phyloP scores from a whole-genome alignment of 768 basidiomycete species.

The Pulveroboletus sp. region DNA sequence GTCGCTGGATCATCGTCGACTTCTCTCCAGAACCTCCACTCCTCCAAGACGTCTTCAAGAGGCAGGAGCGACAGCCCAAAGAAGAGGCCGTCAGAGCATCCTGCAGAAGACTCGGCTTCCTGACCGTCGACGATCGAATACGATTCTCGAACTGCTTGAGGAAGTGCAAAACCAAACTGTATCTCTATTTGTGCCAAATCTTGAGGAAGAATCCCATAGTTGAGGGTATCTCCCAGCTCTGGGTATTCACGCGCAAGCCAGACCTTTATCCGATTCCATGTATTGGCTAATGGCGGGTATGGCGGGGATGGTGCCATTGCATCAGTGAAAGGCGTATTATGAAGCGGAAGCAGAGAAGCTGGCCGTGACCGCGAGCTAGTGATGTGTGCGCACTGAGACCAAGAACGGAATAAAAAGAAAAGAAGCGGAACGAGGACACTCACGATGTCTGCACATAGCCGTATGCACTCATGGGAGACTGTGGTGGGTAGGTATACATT shows the following conservation, averaged over 20 bases:
- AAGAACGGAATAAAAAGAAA: not conserved
- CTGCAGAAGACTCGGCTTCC: conserved; percentile 84
- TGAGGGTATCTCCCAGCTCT: conserved; percentile 92
- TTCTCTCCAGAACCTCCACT: conserved; percentile 96
- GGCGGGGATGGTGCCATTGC: conserved; percentile 33
- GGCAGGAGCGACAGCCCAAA: conserved; percentile 93
- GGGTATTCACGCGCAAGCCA: conserved; percentile 87
- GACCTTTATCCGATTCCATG: conserved; percentile 79
- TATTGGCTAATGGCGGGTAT: conserved; percentile 77
- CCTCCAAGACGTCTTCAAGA: conserved; percentile 87
- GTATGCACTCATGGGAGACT: conserved; percentile 47
- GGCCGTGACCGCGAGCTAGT: conserved; percentile 43
- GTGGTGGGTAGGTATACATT: conserved; percentile 78
- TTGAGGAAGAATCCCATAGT: conserved; percentile 78
- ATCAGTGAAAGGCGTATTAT: conserved; percentile 48
- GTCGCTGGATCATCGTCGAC: conserved; percentile 86
- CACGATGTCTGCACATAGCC: conserved; percentile 59
- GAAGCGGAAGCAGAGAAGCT: conserved; percentile 61
- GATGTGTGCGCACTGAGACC: conserved; percentile 3
- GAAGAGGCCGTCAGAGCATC: conserved; percentile 87
- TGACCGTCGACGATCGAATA: conserved; percentile 89
- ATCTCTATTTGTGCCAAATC: conserved; percentile 80
- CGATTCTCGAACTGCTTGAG: conserved; percentile 84
- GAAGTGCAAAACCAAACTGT: conserved; percentile 80
- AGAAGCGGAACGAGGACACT: conserved; percentile 11